These are phyloP conservation scores for Neofusicoccum laricinum DNA, from an alignment of 2,329 filamentous ascomycete genomes.

Conservation along the genomic window DNA sequence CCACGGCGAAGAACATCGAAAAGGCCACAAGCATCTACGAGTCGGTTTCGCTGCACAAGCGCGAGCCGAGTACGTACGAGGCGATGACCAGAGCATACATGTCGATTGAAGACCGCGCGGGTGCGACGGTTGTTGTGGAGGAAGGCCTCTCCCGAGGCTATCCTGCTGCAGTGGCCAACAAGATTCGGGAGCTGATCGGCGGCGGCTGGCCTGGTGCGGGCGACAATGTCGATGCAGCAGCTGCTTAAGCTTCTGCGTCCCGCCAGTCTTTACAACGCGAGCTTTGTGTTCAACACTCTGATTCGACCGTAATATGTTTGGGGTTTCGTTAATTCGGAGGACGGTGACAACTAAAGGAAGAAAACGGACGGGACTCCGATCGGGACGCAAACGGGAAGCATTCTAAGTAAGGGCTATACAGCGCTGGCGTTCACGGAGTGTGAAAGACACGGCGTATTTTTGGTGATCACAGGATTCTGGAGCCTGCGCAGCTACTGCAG, in stretches of 20 bases:
- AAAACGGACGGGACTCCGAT: neutral
- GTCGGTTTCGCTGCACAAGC: constrained; percentile 70
- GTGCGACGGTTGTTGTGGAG: constrained; percentile 74
- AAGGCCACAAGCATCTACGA: constrained; percentile 79
- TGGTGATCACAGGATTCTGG: neutral
- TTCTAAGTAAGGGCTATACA: neutral
- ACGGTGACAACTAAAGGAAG: neutral
- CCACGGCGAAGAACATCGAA: constrained; percentile 73
- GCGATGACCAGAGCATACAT: constrained; percentile 96
- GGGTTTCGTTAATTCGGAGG: neutral
- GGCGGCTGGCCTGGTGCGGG: constrained; percentile 28
- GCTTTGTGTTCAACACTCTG: neutral
- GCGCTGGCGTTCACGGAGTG: constrained; percentile 5
- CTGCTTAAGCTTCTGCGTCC: neutral
- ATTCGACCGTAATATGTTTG: neutral
- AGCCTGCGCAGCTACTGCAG: neutral
- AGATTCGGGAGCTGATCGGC: constrained; percentile 82
- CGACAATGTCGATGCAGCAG: neutral
- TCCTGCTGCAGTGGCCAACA: constrained; percentile 85
- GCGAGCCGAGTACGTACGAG: constrained; percentile 97
- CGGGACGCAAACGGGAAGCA: neutral
- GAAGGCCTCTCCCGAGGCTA: constrained; percentile 93
- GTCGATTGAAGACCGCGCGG: constrained; percentile 73
- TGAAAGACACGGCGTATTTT: neutral
- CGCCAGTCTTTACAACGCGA: neutral